Base-by-base conservation (phyloP, 441 rosid genomes). In the Mallotus repandus region DNA sequence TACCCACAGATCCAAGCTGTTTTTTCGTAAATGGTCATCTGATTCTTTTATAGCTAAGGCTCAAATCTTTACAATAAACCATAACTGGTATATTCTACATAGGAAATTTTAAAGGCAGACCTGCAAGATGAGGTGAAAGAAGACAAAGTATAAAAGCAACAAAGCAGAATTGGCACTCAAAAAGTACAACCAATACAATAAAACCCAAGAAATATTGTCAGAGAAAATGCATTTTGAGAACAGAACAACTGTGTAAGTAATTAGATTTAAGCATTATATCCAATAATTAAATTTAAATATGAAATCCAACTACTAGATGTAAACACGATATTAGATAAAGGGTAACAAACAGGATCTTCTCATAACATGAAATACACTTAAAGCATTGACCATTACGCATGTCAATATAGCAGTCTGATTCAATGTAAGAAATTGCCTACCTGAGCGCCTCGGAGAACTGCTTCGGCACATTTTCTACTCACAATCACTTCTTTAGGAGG, bases 371-470 rank as follows among this genome's bases (percentile, higher is more conserved):
- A 25, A 18, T 5, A 21, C 59, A 52, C 7, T 57, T 13, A 45
- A 64, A 13, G 53, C 5, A 69, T 15, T 67, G 68, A 50, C 45
- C 14, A 15, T 7, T 4, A n/a, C 7, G 15, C n/a, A 29, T 46
- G 7, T 43, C 25, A 5, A 19, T 9, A 12, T 14, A 66, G 7
- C 13, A 41, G 1, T 49, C 22, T 9, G 4, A 70, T 21, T 25
- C 7, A 4, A 2, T 2, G 5, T 1, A 71, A 62, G 9, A 65
- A 56, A 32, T 7, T 9, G 50, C 54, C 70, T 73, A 95, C 99
- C 97, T 93, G 98, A 76, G 99, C 99, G 76, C 98, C 99, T 67
- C 98, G 89, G 49, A 95, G 97, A 84, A 95, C 98, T 53, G 99
- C 94, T 82, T 95, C 99, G 72, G 96, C 98, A 80, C 99, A 95